Evolutionary conservation across 441 rosid genomes (phyloP).

Genomic region (Manihot esculenta): DNA sequence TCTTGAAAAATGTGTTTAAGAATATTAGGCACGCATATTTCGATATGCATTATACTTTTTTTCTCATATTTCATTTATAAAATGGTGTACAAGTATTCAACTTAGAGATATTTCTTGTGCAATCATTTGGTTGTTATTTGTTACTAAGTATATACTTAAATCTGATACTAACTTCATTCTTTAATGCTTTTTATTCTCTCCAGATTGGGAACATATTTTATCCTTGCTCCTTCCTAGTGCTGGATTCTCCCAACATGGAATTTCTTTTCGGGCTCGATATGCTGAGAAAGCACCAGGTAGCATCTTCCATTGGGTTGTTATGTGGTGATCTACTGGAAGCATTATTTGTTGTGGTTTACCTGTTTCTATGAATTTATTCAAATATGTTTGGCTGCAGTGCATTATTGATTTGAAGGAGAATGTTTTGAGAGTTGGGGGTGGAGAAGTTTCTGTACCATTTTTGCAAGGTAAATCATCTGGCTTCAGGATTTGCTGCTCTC

Average conservation of each 20-base stretch:
- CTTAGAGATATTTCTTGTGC: neutral
- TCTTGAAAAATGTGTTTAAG: neutral
- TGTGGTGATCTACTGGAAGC: constrained; percentile 11
- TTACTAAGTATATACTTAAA: neutral
- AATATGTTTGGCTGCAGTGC: constrained; percentile 49
- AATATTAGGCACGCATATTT: neutral
- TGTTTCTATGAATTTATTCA: constrained; percentile 13
- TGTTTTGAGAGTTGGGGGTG: constrained; percentile 89
- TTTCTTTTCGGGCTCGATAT: constrained; percentile 97
- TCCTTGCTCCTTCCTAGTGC: constrained; percentile 86
- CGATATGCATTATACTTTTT: neutral
- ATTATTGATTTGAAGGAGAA: constrained; percentile 88
- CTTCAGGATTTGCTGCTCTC: constrained; percentile 5
- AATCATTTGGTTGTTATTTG: neutral
- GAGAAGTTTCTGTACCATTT: constrained; percentile 97
- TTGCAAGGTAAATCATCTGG: constrained; percentile 64
- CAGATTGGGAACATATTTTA: constrained; percentile 87
- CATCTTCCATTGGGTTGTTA: constrained; percentile 18
- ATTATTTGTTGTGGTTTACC: constrained; percentile 8
- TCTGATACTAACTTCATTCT: neutral
- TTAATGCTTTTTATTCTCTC: constrained; percentile 19
- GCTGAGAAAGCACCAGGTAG: constrained; percentile 99
- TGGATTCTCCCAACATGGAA: constrained; percentile 97
- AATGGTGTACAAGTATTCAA: neutral
- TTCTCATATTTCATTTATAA: neutral